Evolutionary conservation across 2,329 filamentous ascomycete genomes (phyloP).

Genomic region (Lachnellula cervina): DNA sequence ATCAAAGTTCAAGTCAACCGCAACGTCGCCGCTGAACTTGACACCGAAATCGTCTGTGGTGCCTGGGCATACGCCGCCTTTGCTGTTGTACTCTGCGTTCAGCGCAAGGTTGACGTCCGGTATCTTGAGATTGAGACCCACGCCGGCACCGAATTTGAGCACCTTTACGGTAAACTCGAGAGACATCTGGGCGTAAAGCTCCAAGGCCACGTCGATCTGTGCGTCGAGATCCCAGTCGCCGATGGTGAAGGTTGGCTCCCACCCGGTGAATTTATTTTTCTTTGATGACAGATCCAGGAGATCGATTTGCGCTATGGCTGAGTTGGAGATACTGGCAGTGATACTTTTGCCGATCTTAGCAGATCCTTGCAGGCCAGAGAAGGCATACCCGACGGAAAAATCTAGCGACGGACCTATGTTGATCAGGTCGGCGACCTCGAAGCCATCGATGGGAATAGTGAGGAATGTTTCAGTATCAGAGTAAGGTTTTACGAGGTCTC

Average conservation of each 20-base stretch:
- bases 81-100: conserved; percentile 1
- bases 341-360: conserved; percentile 1
- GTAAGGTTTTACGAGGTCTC: not conserved
- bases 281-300: not conserved
- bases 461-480: not conserved
- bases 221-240: not conserved
- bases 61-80: conserved; percentile 4
- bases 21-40: conserved; percentile 1
- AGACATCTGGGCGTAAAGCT: not conserved
- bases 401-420: conserved; percentile 1
- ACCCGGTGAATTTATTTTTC: not conserved
- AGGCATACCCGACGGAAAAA: conserved; percentile 3
- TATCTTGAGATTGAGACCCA: conserved; percentile 1
- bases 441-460: not conserved
- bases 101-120: conserved; percentile 3
- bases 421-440: conserved; percentile 1
- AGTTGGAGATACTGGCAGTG: not conserved
- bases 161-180: conserved; percentile 1
- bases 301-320: not conserved
- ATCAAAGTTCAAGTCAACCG: not conserved
- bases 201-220: conserved; percentile 2
- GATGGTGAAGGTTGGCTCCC: conserved; percentile 2
- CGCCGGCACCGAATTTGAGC: not conserved
- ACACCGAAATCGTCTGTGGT: conserved; percentile 2
- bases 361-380: not conserved